A percentile compares a stretch with the other conserved stretches of the same genome.
phyloP scores from a whole-genome alignment of 495 filamentous ascomycete species.

The Neurospora sp. region DNA sequence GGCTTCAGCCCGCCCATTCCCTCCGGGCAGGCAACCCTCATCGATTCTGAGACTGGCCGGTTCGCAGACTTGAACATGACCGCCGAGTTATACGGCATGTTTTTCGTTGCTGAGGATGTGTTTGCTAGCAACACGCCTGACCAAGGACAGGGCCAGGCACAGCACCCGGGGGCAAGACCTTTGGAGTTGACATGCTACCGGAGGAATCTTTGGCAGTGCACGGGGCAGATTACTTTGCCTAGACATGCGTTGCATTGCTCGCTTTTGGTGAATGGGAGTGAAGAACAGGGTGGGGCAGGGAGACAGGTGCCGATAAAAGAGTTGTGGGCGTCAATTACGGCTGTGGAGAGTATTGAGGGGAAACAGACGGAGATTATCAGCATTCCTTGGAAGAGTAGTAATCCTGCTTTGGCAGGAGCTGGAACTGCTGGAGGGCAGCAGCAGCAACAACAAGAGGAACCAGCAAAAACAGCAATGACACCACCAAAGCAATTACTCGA shows the following conservation, averaged over 20 bases:
- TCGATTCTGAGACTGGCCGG: constrained; percentile 13
- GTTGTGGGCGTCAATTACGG: constrained; percentile 70
- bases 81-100: constrained; percentile 89
- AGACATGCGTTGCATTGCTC: constrained; percentile 47
- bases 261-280: constrained; percentile 33
- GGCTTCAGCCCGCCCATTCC: constrained; percentile 65
- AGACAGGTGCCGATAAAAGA: constrained; percentile 63
- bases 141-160: not conserved
- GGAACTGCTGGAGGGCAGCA: too few relatives aligned
- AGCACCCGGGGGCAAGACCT: constrained; percentile 23
- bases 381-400: constrained; percentile 84
- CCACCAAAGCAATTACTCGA: constrained; percentile 59
- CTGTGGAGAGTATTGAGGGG: constrained; percentile 83
- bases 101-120: constrained; percentile 76
- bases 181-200: constrained; percentile 88
- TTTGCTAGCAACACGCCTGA: constrained; percentile 30
- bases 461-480: constrained; percentile 37
- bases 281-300: constrained; percentile 45
- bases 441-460: constrained; percentile 15
- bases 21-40: constrained; percentile 48
- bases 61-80: constrained; percentile 53
- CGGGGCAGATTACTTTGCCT: constrained; percentile 69
- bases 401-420: constrained; percentile 29
- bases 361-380: constrained; percentile 84
- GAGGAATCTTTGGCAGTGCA: constrained; percentile 82